Evolutionary conservation across 805 yeast genomes (phyloP).

Genomic region (Monosporozyma servazzii): DNA sequence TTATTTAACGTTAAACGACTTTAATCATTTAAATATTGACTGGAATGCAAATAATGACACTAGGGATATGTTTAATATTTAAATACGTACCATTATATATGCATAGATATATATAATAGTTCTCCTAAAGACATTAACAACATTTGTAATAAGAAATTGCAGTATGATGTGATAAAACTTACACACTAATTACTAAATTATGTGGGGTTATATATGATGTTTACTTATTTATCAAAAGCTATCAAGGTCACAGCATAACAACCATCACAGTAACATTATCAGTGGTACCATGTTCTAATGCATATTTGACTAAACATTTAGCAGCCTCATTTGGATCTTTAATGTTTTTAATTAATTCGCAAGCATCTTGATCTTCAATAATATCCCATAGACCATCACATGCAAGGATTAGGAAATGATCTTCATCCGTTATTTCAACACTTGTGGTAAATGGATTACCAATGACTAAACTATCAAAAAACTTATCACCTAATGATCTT

Average conservation of each 20-base stretch:
- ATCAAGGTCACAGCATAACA: slow-evolving; percentile 31
- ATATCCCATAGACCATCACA: slow-evolving; percentile 99
- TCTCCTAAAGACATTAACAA: slow-evolving; percentile 4
- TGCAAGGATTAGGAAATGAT: slow-evolving; percentile 78
- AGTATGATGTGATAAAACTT: background rate
- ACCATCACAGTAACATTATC: slow-evolving; percentile 95
- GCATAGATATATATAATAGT: slow-evolving; percentile 1
- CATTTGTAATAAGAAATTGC: background rate
- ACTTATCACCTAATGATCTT: slow-evolving; percentile 86
- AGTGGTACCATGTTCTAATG: slow-evolving; percentile 70
- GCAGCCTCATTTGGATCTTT: slow-evolving; percentile 60
- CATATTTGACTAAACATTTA: slow-evolving; percentile 54
- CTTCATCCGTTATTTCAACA: slow-evolving; percentile 55
- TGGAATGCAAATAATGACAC: slow-evolving; percentile 26
- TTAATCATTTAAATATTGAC: slow-evolving; percentile 29
- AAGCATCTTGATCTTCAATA: slow-evolving; percentile 73
- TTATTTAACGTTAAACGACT: slow-evolving; percentile 29
- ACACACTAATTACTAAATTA: background rate
- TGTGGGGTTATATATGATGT: background rate
- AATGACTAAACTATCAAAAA: slow-evolving; percentile 79
- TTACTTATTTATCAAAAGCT: background rate
- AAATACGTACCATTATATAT: background rate
- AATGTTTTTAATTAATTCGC: slow-evolving; percentile 51
- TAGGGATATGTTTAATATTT: slow-evolving; percentile 3
- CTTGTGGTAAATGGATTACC: slow-evolving; percentile 91